Percentiles rank a stretch among this genome's conserved stretches.
phyloP scores from a whole-genome alignment of 1,284 basidiomycete genomes.

The Omphalotus olearius region DNA sequence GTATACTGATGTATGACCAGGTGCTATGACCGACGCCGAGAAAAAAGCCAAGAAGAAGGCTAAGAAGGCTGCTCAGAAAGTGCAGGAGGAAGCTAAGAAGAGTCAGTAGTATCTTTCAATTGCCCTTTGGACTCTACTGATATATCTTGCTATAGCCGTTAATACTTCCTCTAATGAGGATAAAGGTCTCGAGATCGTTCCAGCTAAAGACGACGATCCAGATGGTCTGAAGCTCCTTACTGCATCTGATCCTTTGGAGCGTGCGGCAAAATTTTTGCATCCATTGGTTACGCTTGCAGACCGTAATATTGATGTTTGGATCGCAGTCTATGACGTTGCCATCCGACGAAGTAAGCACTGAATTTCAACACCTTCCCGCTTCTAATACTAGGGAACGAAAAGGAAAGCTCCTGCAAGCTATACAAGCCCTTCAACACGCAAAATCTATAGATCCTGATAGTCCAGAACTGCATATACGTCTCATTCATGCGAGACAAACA shows the following conservation, averaged over 20 bases:
- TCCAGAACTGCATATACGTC: constrained; percentile 68
- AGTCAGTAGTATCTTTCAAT: constrained; percentile 20
- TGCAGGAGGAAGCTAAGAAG: constrained; percentile 63
- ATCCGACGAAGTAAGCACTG: constrained; percentile 63
- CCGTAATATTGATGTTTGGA: constrained; percentile 68
- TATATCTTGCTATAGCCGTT: constrained; percentile 21
- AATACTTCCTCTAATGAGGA: constrained; percentile 50
- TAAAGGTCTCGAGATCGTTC: constrained; percentile 66
- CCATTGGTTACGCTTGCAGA: constrained; percentile 57
- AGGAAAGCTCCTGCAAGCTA: constrained; percentile 83
- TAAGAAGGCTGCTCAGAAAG: constrained; percentile 78
- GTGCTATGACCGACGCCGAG: constrained; percentile 57
- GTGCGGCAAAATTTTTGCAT: constrained; percentile 71
- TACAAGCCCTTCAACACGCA: constrained; percentile 65
- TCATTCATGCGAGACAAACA: constrained; percentile 59
- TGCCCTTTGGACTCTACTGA: neutral
- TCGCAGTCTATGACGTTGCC: constrained; percentile 78
- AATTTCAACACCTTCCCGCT: neutral
- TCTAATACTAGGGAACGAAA: constrained; percentile 3
- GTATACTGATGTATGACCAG: constrained; percentile 19
- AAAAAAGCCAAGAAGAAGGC: constrained; percentile 92
- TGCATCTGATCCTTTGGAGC: constrained; percentile 68
- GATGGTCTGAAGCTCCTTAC: constrained; percentile 71
- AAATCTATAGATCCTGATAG: constrained; percentile 51
- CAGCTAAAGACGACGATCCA: constrained; percentile 79